These are phyloP conservation scores for Xylaria sp. DNA, from an alignment of 2,329 filamentous ascomycete species.

Conservation along the genomic window DNA sequence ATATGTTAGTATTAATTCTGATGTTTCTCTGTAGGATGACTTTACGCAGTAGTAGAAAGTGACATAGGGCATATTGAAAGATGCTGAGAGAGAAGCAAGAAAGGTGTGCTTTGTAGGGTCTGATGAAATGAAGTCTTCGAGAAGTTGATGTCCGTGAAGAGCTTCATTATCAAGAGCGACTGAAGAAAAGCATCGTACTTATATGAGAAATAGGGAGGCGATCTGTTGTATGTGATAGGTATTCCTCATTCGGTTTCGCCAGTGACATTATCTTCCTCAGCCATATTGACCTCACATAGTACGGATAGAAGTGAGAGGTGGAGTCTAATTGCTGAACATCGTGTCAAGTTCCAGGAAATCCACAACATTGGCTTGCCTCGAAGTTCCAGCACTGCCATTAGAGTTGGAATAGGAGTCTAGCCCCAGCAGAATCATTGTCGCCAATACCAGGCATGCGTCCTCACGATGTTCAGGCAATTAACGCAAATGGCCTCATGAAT, in stretches of 20 bases:
- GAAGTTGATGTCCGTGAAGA: not conserved
- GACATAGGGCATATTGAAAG: constrained; percentile 9
- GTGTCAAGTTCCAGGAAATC: constrained; percentile 2
- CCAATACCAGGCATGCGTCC: constrained; percentile 1
- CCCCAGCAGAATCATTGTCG: not conserved
- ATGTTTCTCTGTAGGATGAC: too few species aligned
- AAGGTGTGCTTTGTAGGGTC: not conserved
- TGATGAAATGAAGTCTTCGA: not conserved
- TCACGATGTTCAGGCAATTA: not conserved
- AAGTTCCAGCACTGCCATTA: constrained; percentile 21
- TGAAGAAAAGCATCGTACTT: not conserved
- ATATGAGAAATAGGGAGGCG: not conserved
- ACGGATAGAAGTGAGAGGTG: not conserved
- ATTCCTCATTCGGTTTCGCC: not conserved
- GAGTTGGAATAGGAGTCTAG: not conserved
- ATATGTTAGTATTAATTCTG: constrained; percentile 8
- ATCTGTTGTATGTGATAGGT: not conserved
- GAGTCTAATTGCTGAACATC: not conserved
- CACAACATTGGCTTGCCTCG: constrained; percentile 18
- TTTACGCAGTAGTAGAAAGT: constrained; percentile 27
- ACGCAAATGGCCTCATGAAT: constrained; percentile 16
- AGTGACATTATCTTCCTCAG: constrained; percentile 1
- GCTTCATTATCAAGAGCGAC: not conserved
- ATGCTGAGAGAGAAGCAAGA: not conserved
- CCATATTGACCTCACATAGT: not conserved